These are phyloP conservation scores for Rhynchospora breviuscula DNA, from an alignment of 176 grass and related monocot species.

Conservation along the genomic window DNA sequence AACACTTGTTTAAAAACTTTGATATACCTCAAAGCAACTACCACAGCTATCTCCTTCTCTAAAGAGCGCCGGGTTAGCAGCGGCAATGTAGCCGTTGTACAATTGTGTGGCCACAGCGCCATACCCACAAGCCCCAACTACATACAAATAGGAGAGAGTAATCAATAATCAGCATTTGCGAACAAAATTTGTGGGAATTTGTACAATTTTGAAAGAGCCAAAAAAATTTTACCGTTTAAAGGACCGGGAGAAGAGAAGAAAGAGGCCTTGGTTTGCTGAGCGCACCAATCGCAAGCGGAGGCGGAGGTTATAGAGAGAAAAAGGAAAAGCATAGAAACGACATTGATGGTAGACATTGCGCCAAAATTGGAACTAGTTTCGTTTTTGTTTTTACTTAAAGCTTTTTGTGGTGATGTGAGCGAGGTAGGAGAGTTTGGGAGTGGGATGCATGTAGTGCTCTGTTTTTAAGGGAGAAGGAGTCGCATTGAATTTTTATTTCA, in stretches of 20 bases:
- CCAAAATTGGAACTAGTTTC: neutral
- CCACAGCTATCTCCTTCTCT: constrained; percentile 46
- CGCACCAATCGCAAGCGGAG: constrained; percentile 41
- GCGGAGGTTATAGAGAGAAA: neutral
- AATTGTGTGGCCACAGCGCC: constrained; percentile 44
- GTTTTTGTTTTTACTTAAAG: neutral
- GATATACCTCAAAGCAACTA: constrained; percentile 58
- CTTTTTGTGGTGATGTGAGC: constrained; percentile 13
- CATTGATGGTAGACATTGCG: neutral
- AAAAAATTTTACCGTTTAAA: constrained; percentile 8
- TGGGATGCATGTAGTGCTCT: constrained; percentile 27
- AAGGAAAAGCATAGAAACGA: neutral
- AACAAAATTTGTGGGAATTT: neutral
- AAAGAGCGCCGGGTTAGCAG: constrained; percentile 29
- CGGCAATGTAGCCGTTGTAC: constrained; percentile 32
- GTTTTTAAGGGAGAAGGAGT: constrained; percentile 18
- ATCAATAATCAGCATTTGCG: neutral
- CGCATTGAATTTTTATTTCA: constrained; percentile 11
- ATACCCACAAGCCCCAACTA: constrained; percentile 66
- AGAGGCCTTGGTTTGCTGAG: constrained; percentile 33
- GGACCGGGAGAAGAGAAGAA: constrained; percentile 1
- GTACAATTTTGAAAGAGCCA: neutral
- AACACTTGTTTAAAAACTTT: neutral
- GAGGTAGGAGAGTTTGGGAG: neutral
- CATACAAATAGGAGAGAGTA: neutral